These are phyloP conservation scores for Claviceps africana DNA, from an alignment of 2,329 filamentous ascomycete genomes.

Conservation along the genomic window DNA sequence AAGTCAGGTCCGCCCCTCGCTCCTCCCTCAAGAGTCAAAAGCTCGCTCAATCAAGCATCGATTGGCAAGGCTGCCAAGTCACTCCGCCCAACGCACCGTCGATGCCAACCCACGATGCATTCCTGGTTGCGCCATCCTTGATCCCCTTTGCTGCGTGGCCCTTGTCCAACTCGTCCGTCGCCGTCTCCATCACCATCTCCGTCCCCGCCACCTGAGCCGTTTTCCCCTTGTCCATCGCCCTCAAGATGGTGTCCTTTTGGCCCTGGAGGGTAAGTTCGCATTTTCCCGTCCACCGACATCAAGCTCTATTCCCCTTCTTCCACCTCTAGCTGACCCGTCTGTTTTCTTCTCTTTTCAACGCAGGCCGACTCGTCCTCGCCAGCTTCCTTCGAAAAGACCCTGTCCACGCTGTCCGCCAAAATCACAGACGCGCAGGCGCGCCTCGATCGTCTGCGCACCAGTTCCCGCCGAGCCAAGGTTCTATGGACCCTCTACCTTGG, in stretches of 20 bases:
- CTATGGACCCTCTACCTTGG: slow-evolving; percentile 82
- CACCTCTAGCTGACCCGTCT: slow-evolving; percentile 6
- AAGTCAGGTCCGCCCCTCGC: too few relatives aligned
- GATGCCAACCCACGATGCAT: too few relatives aligned
- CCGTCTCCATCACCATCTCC: background rate
- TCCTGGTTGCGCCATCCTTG: too few relatives aligned
- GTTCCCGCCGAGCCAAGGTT: slow-evolving; percentile 64
- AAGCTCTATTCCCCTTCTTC: background rate
- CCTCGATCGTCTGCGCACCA: slow-evolving; percentile 59
- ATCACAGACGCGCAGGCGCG: slow-evolving; percentile 61
- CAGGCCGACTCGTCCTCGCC: slow-evolving; percentile 71
- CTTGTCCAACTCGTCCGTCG: background rate
- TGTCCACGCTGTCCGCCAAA: slow-evolving; percentile 68
- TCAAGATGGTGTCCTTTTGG: slow-evolving; percentile 11
- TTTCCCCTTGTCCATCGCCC: background rate
- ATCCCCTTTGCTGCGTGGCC: too few relatives aligned
- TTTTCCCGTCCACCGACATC: background rate
- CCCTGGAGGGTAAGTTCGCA: slow-evolving; percentile 9
- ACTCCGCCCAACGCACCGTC: too few relatives aligned
- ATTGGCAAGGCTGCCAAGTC: too few relatives aligned
- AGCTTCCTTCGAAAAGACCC: slow-evolving; percentile 82
- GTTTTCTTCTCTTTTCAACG: too few relatives aligned
- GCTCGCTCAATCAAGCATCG: too few relatives aligned
- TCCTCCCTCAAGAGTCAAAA: too few relatives aligned
- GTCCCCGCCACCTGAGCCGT: background rate